Base-by-base conservation (phyloP, 2,329 filamentous ascomycete genomes). In the Fusarium ambrosium region DNA sequence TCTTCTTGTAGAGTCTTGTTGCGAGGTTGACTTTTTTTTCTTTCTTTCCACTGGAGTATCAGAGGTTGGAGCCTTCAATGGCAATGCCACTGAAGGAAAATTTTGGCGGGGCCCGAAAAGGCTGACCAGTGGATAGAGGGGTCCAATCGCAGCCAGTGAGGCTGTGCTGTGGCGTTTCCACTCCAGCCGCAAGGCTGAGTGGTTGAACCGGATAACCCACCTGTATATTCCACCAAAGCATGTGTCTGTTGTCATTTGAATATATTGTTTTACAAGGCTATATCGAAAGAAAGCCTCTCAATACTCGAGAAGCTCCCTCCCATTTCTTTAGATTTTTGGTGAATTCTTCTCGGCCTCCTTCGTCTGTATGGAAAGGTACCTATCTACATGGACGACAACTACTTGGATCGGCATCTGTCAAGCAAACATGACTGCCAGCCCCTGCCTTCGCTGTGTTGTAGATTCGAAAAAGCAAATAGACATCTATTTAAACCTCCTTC, bases 91-190 rank as follows among this genome's bases (percentile, higher is more conserved):
- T 58, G 51, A 69, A 69, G 64, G 22, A 74, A 74, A 69, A 72
- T 74, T 74, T 72, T 72, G 68, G 72, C 59, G 72, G 74, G 72
- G 71, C 71, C 70, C 43, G 59, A 56, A 59, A 32, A 55, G 62
- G 62, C 62, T 64, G 43, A 32, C 22, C 32, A 41, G 36, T 67
- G 71, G 71, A 62, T 66, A n/a, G 48, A 13, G 48, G 24, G 27
- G 27, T 20, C 48, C 48, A 53, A 53, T 53, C 18, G 48, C 18
- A 29, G 27, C 7, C 29, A 18, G 10, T 13, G 24, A 32, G 48
- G 48, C 48, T 53, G 48, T 29, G 48, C 27, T 13, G 48, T 53
- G 48, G 16, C 48, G 24, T 18, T 11, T 16, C 6, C 10, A 14
- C 16, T 32, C 18, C n/a, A 11, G 11, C 27, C 27, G 11, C 27